phyloP scores from a whole-genome alignment of 2,329 filamentous ascomycete species.

The Trichoderma arundinaceum region DNA sequence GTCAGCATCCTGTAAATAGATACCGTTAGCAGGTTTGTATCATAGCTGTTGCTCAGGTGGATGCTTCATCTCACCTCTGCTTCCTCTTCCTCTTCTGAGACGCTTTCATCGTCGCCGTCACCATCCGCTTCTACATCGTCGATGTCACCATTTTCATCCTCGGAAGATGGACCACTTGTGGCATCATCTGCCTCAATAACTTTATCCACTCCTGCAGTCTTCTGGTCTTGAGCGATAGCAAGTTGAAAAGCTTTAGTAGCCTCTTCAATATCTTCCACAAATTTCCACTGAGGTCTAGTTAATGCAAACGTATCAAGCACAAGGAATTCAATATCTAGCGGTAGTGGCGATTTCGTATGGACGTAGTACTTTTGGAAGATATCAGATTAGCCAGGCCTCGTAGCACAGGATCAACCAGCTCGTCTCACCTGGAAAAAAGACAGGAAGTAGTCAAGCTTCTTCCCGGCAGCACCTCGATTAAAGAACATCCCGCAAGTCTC shows the following conservation, averaged over 20 bases:
- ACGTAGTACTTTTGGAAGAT: conserved; percentile 79
- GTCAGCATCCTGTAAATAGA: conserved; percentile 52
- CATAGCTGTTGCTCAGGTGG: conserved; percentile 33
- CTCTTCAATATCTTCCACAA: conserved; percentile 80
- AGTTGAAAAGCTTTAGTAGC: conserved; percentile 83
- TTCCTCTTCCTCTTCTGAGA: conserved; percentile 66
- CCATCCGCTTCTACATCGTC: conserved; percentile 67
- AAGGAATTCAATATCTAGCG: conserved; percentile 97
- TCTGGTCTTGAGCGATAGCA: conserved; percentile 89
- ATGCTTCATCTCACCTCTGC: conserved; percentile 53
- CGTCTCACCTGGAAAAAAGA: conserved; percentile 82
- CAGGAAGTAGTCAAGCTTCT: conserved; percentile 97
- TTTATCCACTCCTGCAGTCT: conserved; percentile 74
- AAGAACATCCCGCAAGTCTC: conserved; percentile 98
- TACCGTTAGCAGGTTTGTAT: conserved; percentile 57
- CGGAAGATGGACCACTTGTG: conserved; percentile 72
- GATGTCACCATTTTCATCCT: conserved; percentile 74
- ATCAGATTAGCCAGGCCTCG: neutral
- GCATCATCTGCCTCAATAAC: conserved; percentile 72
- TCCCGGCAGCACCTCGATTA: conserved; percentile 88
- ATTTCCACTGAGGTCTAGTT: conserved; percentile 90
- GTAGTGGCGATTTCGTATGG: conserved; percentile 83
- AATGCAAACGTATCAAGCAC: conserved; percentile 89
- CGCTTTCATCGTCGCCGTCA: conserved; percentile 65
- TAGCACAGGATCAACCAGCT: neutral